A percentile compares a stretch with the other conserved stretches of the same genome.
These are phyloP conservation scores for Hygrophila difformis DNA, from an alignment of 257 asterid genomes.

Conservation along the genomic window DNA sequence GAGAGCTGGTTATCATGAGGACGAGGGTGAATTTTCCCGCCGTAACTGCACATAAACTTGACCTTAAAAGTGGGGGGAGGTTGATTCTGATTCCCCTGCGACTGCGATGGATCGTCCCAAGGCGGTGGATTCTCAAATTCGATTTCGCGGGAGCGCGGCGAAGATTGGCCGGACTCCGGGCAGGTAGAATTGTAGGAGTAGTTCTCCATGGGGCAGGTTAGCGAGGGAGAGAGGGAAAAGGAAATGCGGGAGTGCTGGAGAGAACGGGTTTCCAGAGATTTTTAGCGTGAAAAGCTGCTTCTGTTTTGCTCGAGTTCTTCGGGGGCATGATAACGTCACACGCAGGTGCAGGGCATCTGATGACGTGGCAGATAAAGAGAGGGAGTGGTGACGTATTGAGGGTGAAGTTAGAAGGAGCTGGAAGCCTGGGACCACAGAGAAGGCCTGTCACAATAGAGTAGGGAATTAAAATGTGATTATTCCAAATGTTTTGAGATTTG, in stretches of 20 bases:
- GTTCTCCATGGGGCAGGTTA: constrained; percentile 37
- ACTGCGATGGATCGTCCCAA: constrained; percentile 53
- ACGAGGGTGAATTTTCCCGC: constrained; percentile 48
- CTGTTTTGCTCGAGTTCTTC: background rate
- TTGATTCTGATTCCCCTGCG: constrained; percentile 20
- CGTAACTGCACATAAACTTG: constrained; percentile 51
- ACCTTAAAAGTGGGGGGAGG: constrained; percentile 30
- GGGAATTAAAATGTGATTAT: too few relatives aligned
- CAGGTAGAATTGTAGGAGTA: constrained; percentile 42
- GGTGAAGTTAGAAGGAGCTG: too few relatives aligned
- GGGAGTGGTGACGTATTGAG: too few relatives aligned
- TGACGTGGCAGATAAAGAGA: constrained; percentile 14
- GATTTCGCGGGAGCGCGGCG: constrained; percentile 62
- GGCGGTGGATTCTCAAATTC: constrained; percentile 55
- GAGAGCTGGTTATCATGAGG: constrained; percentile 66
- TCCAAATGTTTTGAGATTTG: too few relatives aligned
- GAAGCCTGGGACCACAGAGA: too few relatives aligned
- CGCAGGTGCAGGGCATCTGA: background rate
- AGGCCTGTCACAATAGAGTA: too few relatives aligned
- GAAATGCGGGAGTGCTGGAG: background rate
- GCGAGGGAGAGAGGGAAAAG: background rate
- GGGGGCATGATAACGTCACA: constrained; percentile 1
- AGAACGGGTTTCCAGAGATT: constrained; percentile 21
- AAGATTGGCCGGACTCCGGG: constrained; percentile 63
- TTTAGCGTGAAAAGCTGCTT: constrained; percentile 11